Evolutionary conservation across 1,284 basidiomycete species (phyloP).

Genomic region (Tylopilus sp.): DNA sequence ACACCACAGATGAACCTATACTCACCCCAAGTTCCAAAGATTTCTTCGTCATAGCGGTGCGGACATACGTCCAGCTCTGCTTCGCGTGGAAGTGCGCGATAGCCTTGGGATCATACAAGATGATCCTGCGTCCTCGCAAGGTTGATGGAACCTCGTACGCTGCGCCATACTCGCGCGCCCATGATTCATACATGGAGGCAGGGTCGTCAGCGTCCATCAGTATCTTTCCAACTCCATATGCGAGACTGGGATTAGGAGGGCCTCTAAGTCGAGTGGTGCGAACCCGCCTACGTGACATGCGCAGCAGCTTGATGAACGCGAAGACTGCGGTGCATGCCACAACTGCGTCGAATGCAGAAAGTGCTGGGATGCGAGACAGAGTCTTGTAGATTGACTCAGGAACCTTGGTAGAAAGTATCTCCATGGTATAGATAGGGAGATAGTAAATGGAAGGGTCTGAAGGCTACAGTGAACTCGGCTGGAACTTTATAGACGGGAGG

Average conservation of each 20-base stretch:
- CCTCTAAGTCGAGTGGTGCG: constrained; percentile 30
- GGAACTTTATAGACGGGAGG: no score
- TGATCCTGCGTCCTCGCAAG: constrained; percentile 50
- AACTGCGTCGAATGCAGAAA: not conserved
- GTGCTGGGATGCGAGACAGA: not conserved
- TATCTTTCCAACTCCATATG: constrained; percentile 26
- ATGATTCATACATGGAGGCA: constrained; percentile 27
- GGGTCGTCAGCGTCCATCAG: constrained; percentile 17
- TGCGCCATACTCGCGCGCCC: constrained; percentile 45
- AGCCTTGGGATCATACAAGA: constrained; percentile 62
- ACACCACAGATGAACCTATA: not conserved
- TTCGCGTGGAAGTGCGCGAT: constrained; percentile 58
- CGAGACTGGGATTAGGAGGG: constrained; percentile 28
- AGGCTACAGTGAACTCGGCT: no score
- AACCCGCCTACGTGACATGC: constrained; percentile 15
- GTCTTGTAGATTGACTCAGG: not conserved
- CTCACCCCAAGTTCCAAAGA: constrained; percentile 54
- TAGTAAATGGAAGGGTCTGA: not conserved
- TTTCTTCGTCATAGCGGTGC: constrained; percentile 46
- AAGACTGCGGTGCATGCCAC: constrained; percentile 2
- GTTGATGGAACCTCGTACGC: constrained; percentile 52
- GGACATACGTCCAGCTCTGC: constrained; percentile 57
- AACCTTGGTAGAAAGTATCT: not conserved
- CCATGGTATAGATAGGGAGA: not conserved
- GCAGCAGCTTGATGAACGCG: constrained; percentile 12